Base-by-base conservation (phyloP, 495 filamentous ascomycete genomes). In the Talaromyces ruber region DNA sequence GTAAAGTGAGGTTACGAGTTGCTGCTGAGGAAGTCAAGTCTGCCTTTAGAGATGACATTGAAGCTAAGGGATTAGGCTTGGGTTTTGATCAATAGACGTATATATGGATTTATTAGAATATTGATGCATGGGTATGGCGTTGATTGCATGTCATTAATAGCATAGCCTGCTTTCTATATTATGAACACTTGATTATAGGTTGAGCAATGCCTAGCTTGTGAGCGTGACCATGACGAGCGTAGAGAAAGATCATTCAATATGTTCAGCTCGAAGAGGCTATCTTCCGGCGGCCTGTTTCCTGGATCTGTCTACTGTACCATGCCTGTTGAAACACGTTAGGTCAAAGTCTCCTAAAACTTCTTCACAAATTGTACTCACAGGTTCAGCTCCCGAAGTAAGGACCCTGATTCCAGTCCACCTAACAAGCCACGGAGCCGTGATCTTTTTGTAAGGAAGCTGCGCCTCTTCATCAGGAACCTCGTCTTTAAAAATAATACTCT, bases 1-100 rank as follows among this genome's bases (percentile, higher is more conserved):
- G 92, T 39, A 93, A 93, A 71, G 85, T 99, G 9, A 79, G 93
- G 63, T 78, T 98, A 58, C 82, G 90, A 29, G 88, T 97, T 62
- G 87, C 88, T 1, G 89, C 96, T 50, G 94, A 97, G 66, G 94
- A 99, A 72, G 84, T 99, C 0, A 87, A 87, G 71, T 76, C 86
- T 63, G 94, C 95, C 37, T 86, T 98, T 66, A 84, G 86, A 62
- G 93, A 96, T 66, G 94, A 99, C 79, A 82, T 80, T 7, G 90
- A 96, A 72, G 88, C 93, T 25, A 90, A 87, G 69, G 86, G 84
- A 16, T 75, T 97, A 64, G 90, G 79, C 2, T 66, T 82, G 62
- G 75, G 76, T 22, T 66, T 75, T 71, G 74, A 77, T 53, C 64
- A 66, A 45, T 78, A 73, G 29, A 59, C 59, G 51, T 65, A 59